These are phyloP conservation scores for Actinomucor elegans DNA, from an alignment of 371 early-diverging fungal species.

Conservation along the genomic window DNA sequence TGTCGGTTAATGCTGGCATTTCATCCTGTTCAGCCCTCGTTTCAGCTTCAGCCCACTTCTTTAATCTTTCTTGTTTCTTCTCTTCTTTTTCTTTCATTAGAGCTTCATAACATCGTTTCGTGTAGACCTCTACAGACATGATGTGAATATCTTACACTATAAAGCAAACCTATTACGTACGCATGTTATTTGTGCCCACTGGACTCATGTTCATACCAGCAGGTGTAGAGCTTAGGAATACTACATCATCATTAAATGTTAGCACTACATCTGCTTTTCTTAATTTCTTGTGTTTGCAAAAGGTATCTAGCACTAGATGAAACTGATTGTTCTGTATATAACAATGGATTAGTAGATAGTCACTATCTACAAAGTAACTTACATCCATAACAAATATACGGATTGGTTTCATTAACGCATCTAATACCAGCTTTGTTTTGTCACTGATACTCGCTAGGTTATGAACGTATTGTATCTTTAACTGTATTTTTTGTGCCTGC, in stretches of 20 bases:
- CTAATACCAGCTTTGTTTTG: not conserved
- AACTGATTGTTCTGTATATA: conserved; percentile 33
- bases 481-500: conserved; percentile 25
- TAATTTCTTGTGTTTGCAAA: conserved; percentile 28
- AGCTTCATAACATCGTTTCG: conserved; percentile 21
- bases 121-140: conserved; percentile 32
- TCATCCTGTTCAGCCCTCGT: not conserved
- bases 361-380: not conserved
- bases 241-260: conserved; percentile 31
- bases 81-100: conserved; percentile 20
- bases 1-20: too few species aligned
- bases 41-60: conserved; percentile 30
- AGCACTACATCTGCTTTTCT: conserved; percentile 27
- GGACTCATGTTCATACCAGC: conserved; percentile 32
- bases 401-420: conserved; percentile 25
- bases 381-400: conserved; percentile 41
- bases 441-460: not conserved
- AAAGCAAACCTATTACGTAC: conserved; percentile 13
- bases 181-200: conserved; percentile 14
- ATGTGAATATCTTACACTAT: too few species aligned
- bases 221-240: conserved; percentile 40
- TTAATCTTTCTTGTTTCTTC: conserved; percentile 12
- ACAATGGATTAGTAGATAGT: not conserved
- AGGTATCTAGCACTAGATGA: conserved; percentile 22
- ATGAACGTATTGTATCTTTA: conserved; percentile 32